Conservation (phyloP, 495 filamentous ascomycete species). For the Aspergillus incahuasiensis region DNA sequence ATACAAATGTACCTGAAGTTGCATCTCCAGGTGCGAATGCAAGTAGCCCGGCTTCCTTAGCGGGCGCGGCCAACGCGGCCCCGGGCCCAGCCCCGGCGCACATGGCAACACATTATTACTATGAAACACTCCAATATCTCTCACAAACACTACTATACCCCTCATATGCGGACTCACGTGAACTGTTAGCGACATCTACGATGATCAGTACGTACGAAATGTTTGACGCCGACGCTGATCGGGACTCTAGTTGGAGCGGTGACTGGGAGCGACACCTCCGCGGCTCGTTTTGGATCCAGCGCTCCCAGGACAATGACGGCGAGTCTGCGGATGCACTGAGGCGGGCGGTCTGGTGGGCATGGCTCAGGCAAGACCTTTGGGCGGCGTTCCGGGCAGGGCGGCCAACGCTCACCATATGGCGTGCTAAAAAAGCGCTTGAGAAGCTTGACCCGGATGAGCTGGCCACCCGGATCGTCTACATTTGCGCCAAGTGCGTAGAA, state of each 20-base stretch:
- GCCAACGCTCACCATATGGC: constrained; percentile 12
- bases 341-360: constrained; percentile 15
- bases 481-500: constrained; percentile 6
- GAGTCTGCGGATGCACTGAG: constrained; percentile 10
- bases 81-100: not conserved
- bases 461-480: constrained; percentile 8
- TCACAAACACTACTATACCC: constrained; percentile 20
- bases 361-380: constrained; percentile 16
- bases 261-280: constrained; percentile 15
- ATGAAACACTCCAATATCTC: constrained; percentile 19
- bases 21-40: not conserved
- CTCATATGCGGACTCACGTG: constrained; percentile 3
- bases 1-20: not conserved
- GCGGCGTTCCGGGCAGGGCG: constrained; percentile 13
- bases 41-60: not conserved
- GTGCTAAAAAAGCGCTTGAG: not conserved
- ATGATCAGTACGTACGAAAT: constrained; percentile 17
- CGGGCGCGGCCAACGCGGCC: not conserved
- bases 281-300: constrained; percentile 13
- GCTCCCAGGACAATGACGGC: constrained; percentile 13
- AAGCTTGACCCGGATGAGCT: constrained; percentile 7
- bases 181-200: constrained; percentile 9
- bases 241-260: not conserved
- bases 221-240: constrained; percentile 7
- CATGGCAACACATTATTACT: constrained; percentile 20